These are phyloP conservation scores for Neurospora sp. DNA, from an alignment of 495 filamentous ascomycete genomes.

Conservation along the genomic window DNA sequence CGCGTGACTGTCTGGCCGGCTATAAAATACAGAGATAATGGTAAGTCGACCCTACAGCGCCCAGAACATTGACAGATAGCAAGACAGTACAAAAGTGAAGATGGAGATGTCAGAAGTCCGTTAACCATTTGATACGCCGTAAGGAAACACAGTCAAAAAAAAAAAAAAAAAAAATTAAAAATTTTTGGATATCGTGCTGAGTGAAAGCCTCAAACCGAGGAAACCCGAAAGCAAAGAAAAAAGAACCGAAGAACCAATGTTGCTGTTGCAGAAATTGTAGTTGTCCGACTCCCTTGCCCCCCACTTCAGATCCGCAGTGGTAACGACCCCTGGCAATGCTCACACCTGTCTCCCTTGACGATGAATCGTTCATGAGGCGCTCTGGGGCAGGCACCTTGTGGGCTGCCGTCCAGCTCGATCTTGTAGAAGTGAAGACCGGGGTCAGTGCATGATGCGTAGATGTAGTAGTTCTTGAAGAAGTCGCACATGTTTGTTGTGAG, in stretches of 20 bases:
- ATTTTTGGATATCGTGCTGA: background rate
- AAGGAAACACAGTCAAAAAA: background rate
- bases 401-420: constrained; percentile 53
- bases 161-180: no score
- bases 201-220: background rate
- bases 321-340: background rate
- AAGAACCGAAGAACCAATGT: background rate
- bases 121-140: background rate
- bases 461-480: constrained; percentile 67
- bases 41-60: background rate
- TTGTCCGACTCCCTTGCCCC: constrained; percentile 1
- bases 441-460: constrained; percentile 60
- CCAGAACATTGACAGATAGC: background rate
- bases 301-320: background rate
- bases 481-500: constrained; percentile 53
- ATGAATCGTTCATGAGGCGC: constrained; percentile 71
- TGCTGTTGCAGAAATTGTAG: background rate
- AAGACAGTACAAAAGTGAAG: background rate
- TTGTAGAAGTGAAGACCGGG: constrained; percentile 59
- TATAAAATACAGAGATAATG: background rate
- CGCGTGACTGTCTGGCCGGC: background rate
- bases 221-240: background rate
- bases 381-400: constrained; percentile 48
- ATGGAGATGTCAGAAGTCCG: background rate
- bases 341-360: constrained; percentile 20